phyloP scores from a whole-genome alignment of 2,329 filamentous ascomycete species.

The Beauveria medogensis region DNA sequence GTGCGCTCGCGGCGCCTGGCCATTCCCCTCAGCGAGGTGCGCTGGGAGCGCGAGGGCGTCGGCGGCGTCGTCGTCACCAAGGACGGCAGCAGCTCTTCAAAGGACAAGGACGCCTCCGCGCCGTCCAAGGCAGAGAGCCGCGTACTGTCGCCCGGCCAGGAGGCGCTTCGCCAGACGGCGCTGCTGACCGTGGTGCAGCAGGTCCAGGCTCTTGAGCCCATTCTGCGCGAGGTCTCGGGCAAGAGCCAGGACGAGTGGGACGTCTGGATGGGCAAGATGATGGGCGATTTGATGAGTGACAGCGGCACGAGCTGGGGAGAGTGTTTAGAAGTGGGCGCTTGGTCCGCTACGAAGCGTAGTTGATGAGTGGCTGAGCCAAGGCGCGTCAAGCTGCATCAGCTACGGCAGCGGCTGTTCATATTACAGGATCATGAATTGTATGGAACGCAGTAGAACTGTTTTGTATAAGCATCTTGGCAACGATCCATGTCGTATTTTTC shows the following conservation, averaged over 20 bases:
- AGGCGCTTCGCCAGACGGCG: slow-evolving; percentile 62
- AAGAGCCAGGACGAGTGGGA: slow-evolving; percentile 93
- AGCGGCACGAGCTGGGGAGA: slow-evolving; percentile 75
- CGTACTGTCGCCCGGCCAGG: slow-evolving; percentile 53
- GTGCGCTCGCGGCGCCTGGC: slow-evolving; percentile 70
- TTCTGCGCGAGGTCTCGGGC: slow-evolving; percentile 72
- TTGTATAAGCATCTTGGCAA: slow-evolving; percentile 2
- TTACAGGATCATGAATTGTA: neutral
- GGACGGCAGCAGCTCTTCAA: slow-evolving; percentile 28
- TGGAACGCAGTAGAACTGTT: neutral
- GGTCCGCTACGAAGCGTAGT: slow-evolving; percentile 68
- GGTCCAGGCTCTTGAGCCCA: slow-evolving; percentile 77
- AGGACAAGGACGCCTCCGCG: neutral
- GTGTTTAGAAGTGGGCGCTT: slow-evolving; percentile 79
- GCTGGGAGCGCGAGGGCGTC: slow-evolving; percentile 76
- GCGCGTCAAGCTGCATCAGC: neutral
- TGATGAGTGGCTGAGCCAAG: slow-evolving; percentile 11
- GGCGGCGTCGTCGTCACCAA: slow-evolving; percentile 54
- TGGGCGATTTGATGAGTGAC: slow-evolving; percentile 71
- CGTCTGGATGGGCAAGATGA: slow-evolving; percentile 80
- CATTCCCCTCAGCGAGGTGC: slow-evolving; percentile 76
- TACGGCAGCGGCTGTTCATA: neutral
- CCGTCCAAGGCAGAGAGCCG: slow-evolving; percentile 16
- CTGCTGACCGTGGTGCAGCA: slow-evolving; percentile 70
- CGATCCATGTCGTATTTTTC: neutral